Evolutionary conservation across 352 stramenopile species (phyloP), one percentile per base, ranked within the genome.

Genomic region (Pythium graminicola): DNA sequence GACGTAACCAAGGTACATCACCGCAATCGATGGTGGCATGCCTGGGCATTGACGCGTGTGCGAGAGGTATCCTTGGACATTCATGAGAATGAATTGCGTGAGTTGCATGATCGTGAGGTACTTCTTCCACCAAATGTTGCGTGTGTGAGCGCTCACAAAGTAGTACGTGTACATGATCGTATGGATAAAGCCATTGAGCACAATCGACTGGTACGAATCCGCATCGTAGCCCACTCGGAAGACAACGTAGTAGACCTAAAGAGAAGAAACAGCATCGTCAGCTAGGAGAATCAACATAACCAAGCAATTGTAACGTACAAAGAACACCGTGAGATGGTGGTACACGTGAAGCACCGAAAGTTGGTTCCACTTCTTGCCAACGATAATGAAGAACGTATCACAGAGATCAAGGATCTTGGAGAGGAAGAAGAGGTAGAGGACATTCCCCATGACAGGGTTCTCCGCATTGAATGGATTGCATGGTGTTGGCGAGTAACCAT

Each of bases 381-480:
- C 51, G 29, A 99, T 90, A 67, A 99, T 99, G 76, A 99, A 99
- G 70, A 99, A 86, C 29, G 91, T 97, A 75, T 97, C 90, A 52
- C 72, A 70, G 51, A 95, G 93, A 61, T 97, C 90, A 17, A 97
- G 69, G 33, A 97, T 72, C 81, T 99, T 99, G 53, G 89, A 98
- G 50, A 99, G 71, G 79, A 97, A 99, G 69, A 99, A 99, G 14
- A 99, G 73, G 86, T 97, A 99, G 10, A 99, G 62, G 22, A 99
- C 67, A 66, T 97, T 96, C 51, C 77, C 89, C 65, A 99, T 82
- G 43, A 97, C 73, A 2, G 95, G 94, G 58, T 97, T 91, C 38
- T 81, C 69, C 13, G 68, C 62, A 61, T 90, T 80, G 67, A 90
- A 98, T 19, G 70, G 50, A 62, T 97, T 96, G 81, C 96, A 99